Evolutionary conservation across 176 grass and related monocot species (phyloP).

Genomic region (Carex pumila): DNA sequence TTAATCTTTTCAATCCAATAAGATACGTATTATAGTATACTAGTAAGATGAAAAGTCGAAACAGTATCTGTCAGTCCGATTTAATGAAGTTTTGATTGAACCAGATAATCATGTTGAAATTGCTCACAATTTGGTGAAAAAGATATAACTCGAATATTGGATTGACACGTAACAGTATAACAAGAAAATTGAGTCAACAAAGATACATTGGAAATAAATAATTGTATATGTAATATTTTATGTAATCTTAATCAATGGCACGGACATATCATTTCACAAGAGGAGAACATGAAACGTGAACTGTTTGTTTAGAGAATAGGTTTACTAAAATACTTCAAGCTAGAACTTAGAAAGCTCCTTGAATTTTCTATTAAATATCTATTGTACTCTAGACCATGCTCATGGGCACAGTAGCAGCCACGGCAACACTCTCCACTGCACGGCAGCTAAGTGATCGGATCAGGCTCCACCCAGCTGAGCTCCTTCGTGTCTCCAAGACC

Average conservation of each 20-base stretch:
- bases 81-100: background rate
- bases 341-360: background rate
- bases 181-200: no score
- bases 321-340: background rate
- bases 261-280: background rate
- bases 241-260: background rate
- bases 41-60: background rate
- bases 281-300: background rate
- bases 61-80: background rate
- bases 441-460: constrained; percentile 65
- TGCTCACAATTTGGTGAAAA: background rate
- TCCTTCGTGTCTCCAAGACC: background rate
- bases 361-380: background rate
- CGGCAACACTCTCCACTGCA: constrained; percentile 54
- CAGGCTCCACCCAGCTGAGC: constrained; percentile 48
- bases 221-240: background rate
- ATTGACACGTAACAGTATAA: background rate
- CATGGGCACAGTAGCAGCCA: constrained; percentile 37
- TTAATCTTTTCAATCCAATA: background rate
- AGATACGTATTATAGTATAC: constrained; percentile 1
- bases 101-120: background rate
- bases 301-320: background rate
- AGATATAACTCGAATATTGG: background rate
- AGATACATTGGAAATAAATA: background rate
- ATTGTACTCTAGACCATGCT: constrained; percentile 30